These are phyloP conservation scores for Aspergillus sp. DNA, from an alignment of 2,329 filamentous ascomycete genomes.

Conservation along the genomic window DNA sequence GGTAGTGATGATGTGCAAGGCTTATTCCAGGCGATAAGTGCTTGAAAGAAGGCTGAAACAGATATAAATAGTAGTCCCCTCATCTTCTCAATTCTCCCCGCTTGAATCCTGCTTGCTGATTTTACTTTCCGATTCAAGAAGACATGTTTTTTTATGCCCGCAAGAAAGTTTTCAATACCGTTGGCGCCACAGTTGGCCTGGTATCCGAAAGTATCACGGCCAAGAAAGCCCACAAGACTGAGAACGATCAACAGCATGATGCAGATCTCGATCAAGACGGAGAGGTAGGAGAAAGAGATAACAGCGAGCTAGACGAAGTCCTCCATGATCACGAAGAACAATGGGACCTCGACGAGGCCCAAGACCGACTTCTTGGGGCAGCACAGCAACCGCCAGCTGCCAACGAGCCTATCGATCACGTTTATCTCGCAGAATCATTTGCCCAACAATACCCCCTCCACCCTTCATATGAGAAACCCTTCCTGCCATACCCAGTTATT, in stretches of 20 bases:
- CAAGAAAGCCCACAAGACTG: conserved; percentile 12
- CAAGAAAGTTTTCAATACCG: neutral
- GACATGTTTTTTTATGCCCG: too few species aligned
- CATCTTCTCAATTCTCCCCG: too few species aligned
- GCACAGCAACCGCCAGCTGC: neutral
- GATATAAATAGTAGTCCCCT: too few species aligned
- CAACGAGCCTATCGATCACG: conserved; percentile 2
- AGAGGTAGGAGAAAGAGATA: neutral
- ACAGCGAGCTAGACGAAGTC: neutral
- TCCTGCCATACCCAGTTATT: conserved; percentile 30
- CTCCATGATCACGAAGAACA: conserved; percentile 7
- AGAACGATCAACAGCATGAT: neutral
- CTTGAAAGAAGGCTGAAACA: too few species aligned
- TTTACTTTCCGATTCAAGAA: too few species aligned
- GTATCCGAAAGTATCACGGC: conserved; percentile 17
- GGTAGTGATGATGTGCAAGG: too few species aligned
- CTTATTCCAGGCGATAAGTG: too few species aligned
- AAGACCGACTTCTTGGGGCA: conserved; percentile 10
- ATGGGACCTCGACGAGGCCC: conserved; percentile 21
- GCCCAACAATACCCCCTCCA: conserved; percentile 6
- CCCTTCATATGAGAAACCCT: conserved; percentile 5
- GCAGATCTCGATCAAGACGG: neutral
- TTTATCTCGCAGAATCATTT: conserved; percentile 11
- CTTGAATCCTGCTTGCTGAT: too few species aligned
- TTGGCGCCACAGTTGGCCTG: conserved; percentile 12